A percentile compares a stretch with the other conserved stretches of the same genome.
These are phyloP conservation scores for Tulasnella sp. DNA, from an alignment of 768 basidiomycete species.

Conservation along the genomic window DNA sequence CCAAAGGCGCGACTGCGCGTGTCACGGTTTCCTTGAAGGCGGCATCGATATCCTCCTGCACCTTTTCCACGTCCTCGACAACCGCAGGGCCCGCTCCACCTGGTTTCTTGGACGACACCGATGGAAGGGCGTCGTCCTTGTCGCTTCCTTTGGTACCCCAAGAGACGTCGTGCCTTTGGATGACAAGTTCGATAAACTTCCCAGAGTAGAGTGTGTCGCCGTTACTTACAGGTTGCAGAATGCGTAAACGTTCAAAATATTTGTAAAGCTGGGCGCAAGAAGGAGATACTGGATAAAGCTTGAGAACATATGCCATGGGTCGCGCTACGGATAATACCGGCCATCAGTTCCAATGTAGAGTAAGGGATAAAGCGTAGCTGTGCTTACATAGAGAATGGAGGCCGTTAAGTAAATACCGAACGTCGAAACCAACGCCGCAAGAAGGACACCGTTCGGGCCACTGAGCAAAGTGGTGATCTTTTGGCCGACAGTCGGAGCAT, in stretches of 20 bases:
- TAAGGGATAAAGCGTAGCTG: background rate
- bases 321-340: conserved; percentile 58
- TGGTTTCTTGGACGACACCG: conserved; percentile 78
- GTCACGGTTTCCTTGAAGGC: conserved; percentile 91
- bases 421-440: conserved; percentile 86
- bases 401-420: conserved; percentile 86
- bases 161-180: conserved; percentile 49
- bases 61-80: conserved; percentile 82
- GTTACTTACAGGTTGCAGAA: conserved; percentile 95
- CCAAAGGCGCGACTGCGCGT: conserved; percentile 73
- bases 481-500: conserved; percentile 51
- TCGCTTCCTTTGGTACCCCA: conserved; percentile 97
- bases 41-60: conserved; percentile 87
- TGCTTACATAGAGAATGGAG: conserved; percentile 81
- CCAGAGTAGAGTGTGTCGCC: conserved; percentile 37
- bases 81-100: conserved; percentile 65
- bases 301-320: conserved; percentile 98
- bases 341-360: conserved; percentile 20
- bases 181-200: conserved; percentile 25
- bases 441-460: conserved; percentile 76
- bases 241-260: conserved; percentile 94
- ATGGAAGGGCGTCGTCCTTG: conserved; percentile 89
- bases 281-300: conserved; percentile 91
- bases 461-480: conserved; percentile 67
- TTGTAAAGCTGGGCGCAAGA: conserved; percentile 90